phyloP scores from a whole-genome alignment of 257 asterid genomes.

The Forsythia viridissima region DNA sequence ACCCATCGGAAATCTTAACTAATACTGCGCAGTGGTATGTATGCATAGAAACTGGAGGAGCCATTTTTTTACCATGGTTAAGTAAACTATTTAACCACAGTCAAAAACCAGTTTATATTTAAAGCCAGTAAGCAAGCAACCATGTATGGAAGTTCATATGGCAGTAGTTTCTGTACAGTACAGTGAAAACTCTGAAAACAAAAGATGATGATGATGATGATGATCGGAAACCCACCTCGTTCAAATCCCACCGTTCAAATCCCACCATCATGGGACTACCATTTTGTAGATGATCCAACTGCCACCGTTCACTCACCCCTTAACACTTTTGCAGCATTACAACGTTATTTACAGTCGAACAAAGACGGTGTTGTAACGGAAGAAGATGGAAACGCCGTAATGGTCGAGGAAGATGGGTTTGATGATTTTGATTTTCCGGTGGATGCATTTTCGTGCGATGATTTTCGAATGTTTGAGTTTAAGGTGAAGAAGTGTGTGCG shows the following conservation, averaged over 20 bases:
- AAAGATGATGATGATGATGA: not conserved
- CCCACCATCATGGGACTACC: conserved; percentile 8
- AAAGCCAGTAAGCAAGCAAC: conserved; percentile 2
- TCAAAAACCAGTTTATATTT: conserved; percentile 48
- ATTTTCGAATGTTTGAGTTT: conserved; percentile 63
- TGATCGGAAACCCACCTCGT: conserved; percentile 11
- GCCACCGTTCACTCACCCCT: not conserved
- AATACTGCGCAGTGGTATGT: too few species aligned
- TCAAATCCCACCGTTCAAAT: conserved; percentile 11
- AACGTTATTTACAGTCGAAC: conserved; percentile 23
- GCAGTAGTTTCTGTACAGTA: not conserved
- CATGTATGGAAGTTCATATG: not conserved
- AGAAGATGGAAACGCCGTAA: conserved; percentile 4
- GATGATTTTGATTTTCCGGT: conserved; percentile 46
- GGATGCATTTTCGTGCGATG: conserved; percentile 57
- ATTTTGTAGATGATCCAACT: not conserved
- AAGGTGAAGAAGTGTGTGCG: conserved; percentile 55
- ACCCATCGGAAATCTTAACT: not conserved
- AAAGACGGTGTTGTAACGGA: conserved; percentile 14
- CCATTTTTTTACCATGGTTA: conserved; percentile 44
- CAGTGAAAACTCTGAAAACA: not conserved
- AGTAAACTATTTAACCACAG: conserved; percentile 38
- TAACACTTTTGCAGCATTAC: conserved; percentile 4
- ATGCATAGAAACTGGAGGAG: not conserved
- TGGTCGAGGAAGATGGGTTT: conserved; percentile 18